These are phyloP conservation scores for Podila horticola DNA, from an alignment of 192 early-diverging fungal species.

Conservation along the genomic window DNA sequence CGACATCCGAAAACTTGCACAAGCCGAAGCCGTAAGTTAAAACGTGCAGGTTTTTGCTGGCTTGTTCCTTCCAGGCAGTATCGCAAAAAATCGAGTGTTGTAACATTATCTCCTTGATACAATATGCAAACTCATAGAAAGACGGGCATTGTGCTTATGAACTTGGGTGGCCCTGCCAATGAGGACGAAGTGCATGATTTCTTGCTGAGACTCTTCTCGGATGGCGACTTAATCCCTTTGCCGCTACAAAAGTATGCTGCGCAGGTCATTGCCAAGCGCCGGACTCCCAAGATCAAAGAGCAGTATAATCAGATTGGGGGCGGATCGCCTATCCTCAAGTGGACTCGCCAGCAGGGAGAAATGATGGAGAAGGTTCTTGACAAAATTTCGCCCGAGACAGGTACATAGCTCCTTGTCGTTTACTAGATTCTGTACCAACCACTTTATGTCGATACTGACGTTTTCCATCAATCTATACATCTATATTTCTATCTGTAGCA, in stretches of 20 bases:
- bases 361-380: constrained; percentile 82
- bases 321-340: constrained; percentile 91
- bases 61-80: not conserved
- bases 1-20: constrained; percentile 9
- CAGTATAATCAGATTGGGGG: constrained; percentile 96
- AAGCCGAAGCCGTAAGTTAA: constrained; percentile 36
- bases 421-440: not conserved
- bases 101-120: not conserved
- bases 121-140: constrained; percentile 16
- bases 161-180: constrained; percentile 91
- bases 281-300: constrained; percentile 86
- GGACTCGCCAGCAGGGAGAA: constrained; percentile 89
- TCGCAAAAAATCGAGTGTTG: not conserved
- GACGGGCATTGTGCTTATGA: constrained; percentile 91
- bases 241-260: constrained; percentile 81
- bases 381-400: constrained; percentile 76
- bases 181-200: constrained; percentile 84
- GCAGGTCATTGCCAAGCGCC: constrained; percentile 80
- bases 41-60: not conserved
- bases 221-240: constrained; percentile 92
- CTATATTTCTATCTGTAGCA: constrained; percentile 52
- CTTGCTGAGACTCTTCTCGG: constrained; percentile 85
- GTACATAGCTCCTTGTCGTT: constrained; percentile 25
- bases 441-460: not conserved
- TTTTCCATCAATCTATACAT: not conserved